A percentile compares a stretch with the other conserved stretches of the same genome.
These are phyloP conservation scores for Conidiobolus incongruus DNA, from an alignment of 371 early-diverging fungal species.

Conservation along the genomic window DNA sequence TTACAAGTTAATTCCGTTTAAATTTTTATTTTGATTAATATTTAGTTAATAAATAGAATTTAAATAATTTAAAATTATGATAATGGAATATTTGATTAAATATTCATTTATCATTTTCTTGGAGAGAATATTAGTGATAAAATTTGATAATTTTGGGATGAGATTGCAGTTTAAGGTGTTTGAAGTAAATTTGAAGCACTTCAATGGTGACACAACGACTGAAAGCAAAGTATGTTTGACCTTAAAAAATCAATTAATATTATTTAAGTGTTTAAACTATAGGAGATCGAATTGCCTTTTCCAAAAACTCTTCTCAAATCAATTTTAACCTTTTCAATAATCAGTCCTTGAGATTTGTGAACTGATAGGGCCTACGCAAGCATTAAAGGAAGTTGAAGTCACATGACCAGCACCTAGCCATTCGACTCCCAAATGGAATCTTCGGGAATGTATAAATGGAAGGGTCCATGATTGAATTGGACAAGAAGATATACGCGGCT, in stretches of 20 bases:
- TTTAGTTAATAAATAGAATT: too few relatives aligned
- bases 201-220: constrained; percentile 43
- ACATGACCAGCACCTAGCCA: constrained; percentile 13
- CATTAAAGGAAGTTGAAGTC: constrained; percentile 32
- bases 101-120: too few relatives aligned
- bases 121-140: constrained; percentile 16
- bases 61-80: too few relatives aligned
- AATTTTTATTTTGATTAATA: too few relatives aligned
- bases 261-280: constrained; percentile 5
- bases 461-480: too few relatives aligned
- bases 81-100: too few relatives aligned
- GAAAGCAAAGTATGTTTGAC: constrained; percentile 81
- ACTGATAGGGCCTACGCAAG: constrained; percentile 47
- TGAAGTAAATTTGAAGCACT: constrained; percentile 46
- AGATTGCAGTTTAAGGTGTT: constrained; percentile 31
- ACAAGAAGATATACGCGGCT: too few relatives aligned
- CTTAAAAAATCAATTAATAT: too few relatives aligned
- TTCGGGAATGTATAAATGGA: constrained; percentile 26
- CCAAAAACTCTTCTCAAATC: constrained; percentile 62
- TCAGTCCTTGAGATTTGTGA: constrained; percentile 83
- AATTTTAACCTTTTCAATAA: constrained; percentile 53
- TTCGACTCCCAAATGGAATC: constrained; percentile 32
- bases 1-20: too few relatives aligned
- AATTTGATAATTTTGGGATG: constrained; percentile 44
- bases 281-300: constrained; percentile 13